These are phyloP conservation scores for Verruconis gallopava DNA, from an alignment of 2,329 filamentous ascomycete species.

Conservation along the genomic window DNA sequence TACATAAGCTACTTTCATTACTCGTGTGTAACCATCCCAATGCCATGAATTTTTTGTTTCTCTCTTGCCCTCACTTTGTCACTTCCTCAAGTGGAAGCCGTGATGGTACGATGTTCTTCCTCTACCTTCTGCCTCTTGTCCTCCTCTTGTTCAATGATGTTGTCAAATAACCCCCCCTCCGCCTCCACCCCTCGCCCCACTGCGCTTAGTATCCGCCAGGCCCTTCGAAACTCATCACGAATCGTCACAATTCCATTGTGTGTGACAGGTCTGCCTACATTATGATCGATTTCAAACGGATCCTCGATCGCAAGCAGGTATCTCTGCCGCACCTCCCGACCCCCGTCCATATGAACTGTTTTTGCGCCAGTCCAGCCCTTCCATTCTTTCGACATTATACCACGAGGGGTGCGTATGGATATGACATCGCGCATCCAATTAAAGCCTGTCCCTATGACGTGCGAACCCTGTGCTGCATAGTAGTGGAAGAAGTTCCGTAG, in stretches of 20 bases:
- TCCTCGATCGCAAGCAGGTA: conserved; percentile 87
- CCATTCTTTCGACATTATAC: conserved; percentile 56
- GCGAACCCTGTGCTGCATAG: conserved; percentile 47
- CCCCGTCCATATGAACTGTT: conserved; percentile 41
- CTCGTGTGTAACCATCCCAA: no score
- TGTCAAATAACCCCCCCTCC: conserved; percentile 24
- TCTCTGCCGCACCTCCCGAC: conserved; percentile 57
- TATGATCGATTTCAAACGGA: conserved; percentile 79
- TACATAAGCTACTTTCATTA: no score
- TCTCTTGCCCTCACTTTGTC: no score
- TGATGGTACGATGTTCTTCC: no score
- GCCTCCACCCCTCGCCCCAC: conserved; percentile 17
- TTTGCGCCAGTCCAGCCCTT: conserved; percentile 84
- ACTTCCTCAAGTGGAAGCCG: no score
- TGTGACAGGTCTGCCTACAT: conserved; percentile 75
- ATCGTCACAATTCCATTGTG: conserved; percentile 72
- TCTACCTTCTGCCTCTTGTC: no score
- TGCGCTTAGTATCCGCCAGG: conserved; percentile 54
- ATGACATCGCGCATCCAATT: conserved; percentile 71
- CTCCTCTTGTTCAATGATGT: conserved; percentile 18
- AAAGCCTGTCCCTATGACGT: conserved; percentile 39
- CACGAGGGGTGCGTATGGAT: conserved; percentile 54
- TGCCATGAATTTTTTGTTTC: no score
- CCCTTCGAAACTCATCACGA: conserved; percentile 70
- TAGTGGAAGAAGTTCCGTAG: conserved; percentile 82